Evolutionary conservation across 306 rosid species (phyloP), one percentile per base, ranked within the genome.

Genomic region (Citrullus colocynthis): DNA sequence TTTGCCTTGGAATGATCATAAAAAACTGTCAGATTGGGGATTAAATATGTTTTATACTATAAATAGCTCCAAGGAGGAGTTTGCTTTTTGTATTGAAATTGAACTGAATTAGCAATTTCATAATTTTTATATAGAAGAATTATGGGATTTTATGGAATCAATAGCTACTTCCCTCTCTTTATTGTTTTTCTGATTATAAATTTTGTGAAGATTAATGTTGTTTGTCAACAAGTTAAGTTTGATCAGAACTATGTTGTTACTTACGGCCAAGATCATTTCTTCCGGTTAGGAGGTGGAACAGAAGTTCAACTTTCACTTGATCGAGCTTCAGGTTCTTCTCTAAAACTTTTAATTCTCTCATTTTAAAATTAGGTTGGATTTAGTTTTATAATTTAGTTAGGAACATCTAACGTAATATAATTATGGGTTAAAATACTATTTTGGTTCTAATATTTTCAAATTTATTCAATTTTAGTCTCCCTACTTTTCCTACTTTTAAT

Each of bases 271-370:
- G 78, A 74, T 39, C 75, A 62, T 78, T 21, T 13, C 71, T n/a
- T 61, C 4, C 4, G 32, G 24, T 30, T 42, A 20, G 18, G 32
- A 37, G 59, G 36, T 0, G 83, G 78, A 60, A 42, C 24, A 48
- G 57, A 80, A 80, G 59, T 83, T 77, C 77, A 55, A 59, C 75
- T 80, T 10, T 70, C 84, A 5, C 12, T 83, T 55, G 83, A 80
- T 56, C 36, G 1, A 9, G 20, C 75, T 7, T 59, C 79, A 61
- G 86, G 86, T 83, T 58, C 5, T 15, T n/a, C 15, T 61, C 1
- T 11, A 11, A 11, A 10, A 28, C 1, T 28, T 28, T 62, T 24
- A 48, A 48, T 12, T 14, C 55, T 49, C 18, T 49, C 18, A 5
- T 14, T 45, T 45, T 45, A 39, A 39, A 39, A 2, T 39, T 32